Evolutionary conservation across 2,329 filamentous ascomycete species (phyloP), one percentile per base, ranked within the genome.

Genomic region (Aspergillus tubingensis): DNA sequence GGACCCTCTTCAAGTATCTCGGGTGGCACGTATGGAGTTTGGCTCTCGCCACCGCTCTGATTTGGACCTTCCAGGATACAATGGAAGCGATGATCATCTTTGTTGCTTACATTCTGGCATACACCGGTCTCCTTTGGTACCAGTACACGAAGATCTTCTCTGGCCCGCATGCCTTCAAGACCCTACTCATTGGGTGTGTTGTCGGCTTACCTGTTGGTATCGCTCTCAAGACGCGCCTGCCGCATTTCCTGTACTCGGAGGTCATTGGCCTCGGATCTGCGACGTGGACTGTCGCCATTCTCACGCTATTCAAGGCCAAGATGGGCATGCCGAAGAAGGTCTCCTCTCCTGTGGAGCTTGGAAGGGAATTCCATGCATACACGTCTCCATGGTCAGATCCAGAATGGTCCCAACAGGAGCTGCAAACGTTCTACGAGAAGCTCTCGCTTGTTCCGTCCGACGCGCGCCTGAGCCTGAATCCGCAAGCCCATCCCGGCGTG

Each of bases 131-230:
- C 32, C 74, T 85, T 7, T 81, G 81, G 69, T 85, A 84, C 60
- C 83, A 83, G 67, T 83, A 82, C 70, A 82, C 75, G 41, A 82
- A 80, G 68, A 83, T 84, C 44, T 84, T 83, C 66, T 79, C 79
- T 7, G 83, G 82, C 0, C 78, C 80, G 1, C 75, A 80, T 57
- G 79, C 80, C 1, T 71, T 83, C 47, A 80, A 80, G 64, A 80
- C 81, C 5, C 75, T 85, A 5, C 64, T 82, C 6, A 64, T 75
- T n/a, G 81, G 81, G 11, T 74, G 79, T 3, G 54, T 77, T 17
- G 55, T 83, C 15, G 83, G 82, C 6, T 70, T 85, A 8, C 69
- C 79, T 1, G 59, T 81, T 5, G 83, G 83, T 13, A 76, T 81
- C 38, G 70, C 79, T 3, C 69, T 85, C 5, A 78, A 77, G 19